Evolutionary conservation across 805 yeast species (phyloP).

Genomic region (Scheffersomyces coipomensis): DNA sequence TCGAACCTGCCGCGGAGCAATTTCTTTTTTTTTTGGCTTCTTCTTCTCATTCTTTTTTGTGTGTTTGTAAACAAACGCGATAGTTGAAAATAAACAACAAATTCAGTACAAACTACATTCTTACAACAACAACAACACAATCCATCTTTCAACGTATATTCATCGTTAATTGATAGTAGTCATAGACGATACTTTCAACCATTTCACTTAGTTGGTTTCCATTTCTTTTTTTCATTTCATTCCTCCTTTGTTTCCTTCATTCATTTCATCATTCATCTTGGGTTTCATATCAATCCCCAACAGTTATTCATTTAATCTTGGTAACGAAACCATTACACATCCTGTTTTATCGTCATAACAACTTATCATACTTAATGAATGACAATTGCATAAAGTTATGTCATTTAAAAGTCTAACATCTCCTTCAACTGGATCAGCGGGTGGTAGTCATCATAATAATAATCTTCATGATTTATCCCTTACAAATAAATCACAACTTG

Average conservation of each 20-base stretch:
- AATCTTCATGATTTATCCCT: not conserved
- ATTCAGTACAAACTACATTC: not conserved
- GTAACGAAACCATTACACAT: too few relatives aligned
- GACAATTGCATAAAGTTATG: not conserved
- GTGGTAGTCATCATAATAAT: not conserved
- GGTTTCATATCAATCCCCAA: too few relatives aligned
- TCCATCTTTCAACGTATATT: too few relatives aligned
- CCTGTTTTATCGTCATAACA: too few relatives aligned
- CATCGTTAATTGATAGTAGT: too few relatives aligned
- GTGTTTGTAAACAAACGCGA: conserved; percentile 7
- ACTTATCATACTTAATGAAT: not conserved
- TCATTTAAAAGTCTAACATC: not conserved
- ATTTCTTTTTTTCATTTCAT: not conserved
- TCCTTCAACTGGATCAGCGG: not conserved
- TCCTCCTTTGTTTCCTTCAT: not conserved
- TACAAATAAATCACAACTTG: not conserved
- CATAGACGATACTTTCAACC: too few relatives aligned
- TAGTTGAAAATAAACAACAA: not conserved
- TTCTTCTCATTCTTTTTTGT: not conserved
- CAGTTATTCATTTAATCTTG: too few relatives aligned
- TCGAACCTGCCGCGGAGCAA: conserved; percentile 49
- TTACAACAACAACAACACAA: too few relatives aligned
- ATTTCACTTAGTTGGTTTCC: too few relatives aligned
- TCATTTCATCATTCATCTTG: too few relatives aligned
- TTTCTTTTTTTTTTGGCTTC: conserved; percentile 10